phyloP scores from a whole-genome alignment of 1,284 basidiomycete species.

The Marasmius oreades region DNA sequence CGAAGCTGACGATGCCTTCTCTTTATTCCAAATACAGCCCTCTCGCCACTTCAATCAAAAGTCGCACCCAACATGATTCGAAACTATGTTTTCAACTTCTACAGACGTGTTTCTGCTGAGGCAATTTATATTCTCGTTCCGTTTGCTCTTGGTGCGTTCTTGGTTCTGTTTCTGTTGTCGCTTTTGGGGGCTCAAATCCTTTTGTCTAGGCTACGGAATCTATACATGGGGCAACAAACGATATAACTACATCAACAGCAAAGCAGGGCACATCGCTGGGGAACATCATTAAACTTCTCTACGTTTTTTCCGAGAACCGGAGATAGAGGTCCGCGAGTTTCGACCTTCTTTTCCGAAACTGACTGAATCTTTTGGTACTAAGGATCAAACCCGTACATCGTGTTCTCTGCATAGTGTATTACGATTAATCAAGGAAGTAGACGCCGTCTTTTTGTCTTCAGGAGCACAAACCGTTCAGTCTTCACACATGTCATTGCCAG shows the following conservation, averaged over 20 bases:
- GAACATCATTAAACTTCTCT: slow-evolving; percentile 21
- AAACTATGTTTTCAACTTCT: slow-evolving; percentile 86
- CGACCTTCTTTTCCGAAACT: no score
- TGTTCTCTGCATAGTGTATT: no score
- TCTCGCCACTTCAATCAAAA: slow-evolving; percentile 81
- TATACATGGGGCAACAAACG: slow-evolving; percentile 82
- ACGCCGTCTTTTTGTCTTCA: no score
- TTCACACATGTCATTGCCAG: no score
- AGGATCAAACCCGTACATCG: no score
- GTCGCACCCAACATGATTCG: slow-evolving; percentile 70
- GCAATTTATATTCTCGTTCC: slow-evolving; percentile 81
- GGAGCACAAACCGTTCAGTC: no score
- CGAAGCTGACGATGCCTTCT: background rate
- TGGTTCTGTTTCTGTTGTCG: background rate
- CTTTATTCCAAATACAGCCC: slow-evolving; percentile 40
- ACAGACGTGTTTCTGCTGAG: slow-evolving; percentile 73
- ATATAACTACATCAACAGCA: slow-evolving; percentile 74
- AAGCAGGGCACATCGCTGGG: slow-evolving; percentile 71
- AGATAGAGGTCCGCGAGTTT: no score
- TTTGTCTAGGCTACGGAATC: slow-evolving; percentile 66
- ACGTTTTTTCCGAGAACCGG: no score
- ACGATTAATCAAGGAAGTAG: no score
- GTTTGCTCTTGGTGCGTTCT: slow-evolving; percentile 63
- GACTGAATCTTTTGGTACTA: no score
- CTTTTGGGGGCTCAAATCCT: background rate